Base-by-base conservation (phyloP, 139 green algal species). In the Micractinium conductrix region DNA sequence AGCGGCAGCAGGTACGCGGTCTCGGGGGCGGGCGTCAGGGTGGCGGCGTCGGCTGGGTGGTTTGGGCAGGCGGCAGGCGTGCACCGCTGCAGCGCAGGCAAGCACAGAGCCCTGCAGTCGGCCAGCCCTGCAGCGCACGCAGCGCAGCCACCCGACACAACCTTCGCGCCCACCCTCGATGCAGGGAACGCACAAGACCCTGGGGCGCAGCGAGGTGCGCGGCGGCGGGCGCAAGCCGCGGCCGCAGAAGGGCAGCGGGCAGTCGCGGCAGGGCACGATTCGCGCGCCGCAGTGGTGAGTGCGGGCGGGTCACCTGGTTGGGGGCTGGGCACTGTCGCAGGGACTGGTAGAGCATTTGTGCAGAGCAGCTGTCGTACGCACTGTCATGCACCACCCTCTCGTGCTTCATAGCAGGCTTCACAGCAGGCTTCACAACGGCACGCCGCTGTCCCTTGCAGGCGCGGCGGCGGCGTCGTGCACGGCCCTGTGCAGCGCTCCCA, bases 161-260 rank as follows among this genome's bases (percentile, higher is more conserved):
- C n/a, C n/a, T n/a, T n/a, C n/a, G n/a, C n/a, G n/a, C n/a, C n/a
- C n/a, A n/a, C n/a, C n/a, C n/a, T n/a, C n/a, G n/a, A n/a, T n/a
- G n/a, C n/a, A n/a, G 88, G 96, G 95, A 48, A 98, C 94, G 12
- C 95, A 98, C 87, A 96, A 93, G 65, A 93, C 90, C 26, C 96
- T 96, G 72, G 88, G 83, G 17, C 88, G 93, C 10, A 65, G 60
- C 8, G 93, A 98, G 78, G 95, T 97, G 30, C 86, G 90, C 38
- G 93, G 93, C 38, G 91, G 92, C 26, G 90, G 90, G 1, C 85
- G 89, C 50, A 96, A 96, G 76, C 93, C 93, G 40, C 79, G 81
- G 44, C 68, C 79, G 2, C 93, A 96, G 78, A 96, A 96, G 79
- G 93, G 93, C 14, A 88, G 74, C n/a, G 93, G 93, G 16, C 74